Evolutionary conservation across 352 stramenopile genomes (phyloP).

Genomic region (Phytophthora cactorum): DNA sequence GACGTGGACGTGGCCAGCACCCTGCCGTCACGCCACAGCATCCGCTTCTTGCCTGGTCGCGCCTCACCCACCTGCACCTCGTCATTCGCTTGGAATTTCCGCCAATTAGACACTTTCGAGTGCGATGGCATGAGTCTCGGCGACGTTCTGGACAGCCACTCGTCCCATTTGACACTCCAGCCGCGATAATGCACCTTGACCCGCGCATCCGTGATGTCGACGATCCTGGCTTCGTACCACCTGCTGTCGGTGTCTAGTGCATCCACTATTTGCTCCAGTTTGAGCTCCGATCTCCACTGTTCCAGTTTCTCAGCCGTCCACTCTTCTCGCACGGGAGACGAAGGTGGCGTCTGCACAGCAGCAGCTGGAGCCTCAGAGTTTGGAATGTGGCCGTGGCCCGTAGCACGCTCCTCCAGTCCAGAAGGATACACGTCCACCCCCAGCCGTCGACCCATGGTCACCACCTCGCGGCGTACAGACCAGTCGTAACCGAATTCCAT

Average conservation of each 20-base stretch:
- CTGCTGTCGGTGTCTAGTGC: constrained; percentile 73
- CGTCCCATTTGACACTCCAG: constrained; percentile 97
- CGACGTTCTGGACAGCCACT: constrained; percentile 93
- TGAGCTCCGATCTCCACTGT: constrained; percentile 58
- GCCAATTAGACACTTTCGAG: constrained; percentile 77
- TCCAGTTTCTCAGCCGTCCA: constrained; percentile 33
- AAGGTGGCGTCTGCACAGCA: constrained; percentile 21
- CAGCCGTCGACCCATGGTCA: constrained; percentile 40
- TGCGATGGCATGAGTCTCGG: constrained; percentile 92
- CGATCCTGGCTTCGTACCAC: constrained; percentile 72
- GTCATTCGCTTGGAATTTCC: constrained; percentile 60
- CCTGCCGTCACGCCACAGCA: constrained; percentile 59
- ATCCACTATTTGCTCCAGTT: constrained; percentile 60
- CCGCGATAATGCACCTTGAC: constrained; percentile 96
- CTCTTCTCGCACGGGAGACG: constrained; percentile 49
- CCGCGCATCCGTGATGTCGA: constrained; percentile 45
- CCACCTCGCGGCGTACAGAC: constrained; percentile 62
- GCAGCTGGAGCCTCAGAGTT: constrained; percentile 2
- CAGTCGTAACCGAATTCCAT: constrained; percentile 71
- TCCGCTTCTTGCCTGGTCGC: constrained; percentile 41
- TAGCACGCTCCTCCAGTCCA: constrained; percentile 36
- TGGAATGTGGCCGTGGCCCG: constrained; percentile 18
- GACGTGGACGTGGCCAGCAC: constrained; percentile 37
- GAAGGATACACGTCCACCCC: constrained; percentile 70
- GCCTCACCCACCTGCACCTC: constrained; percentile 53